Conservation (phyloP, 306 rosid species). For the Albizia julibrissin region DNA sequence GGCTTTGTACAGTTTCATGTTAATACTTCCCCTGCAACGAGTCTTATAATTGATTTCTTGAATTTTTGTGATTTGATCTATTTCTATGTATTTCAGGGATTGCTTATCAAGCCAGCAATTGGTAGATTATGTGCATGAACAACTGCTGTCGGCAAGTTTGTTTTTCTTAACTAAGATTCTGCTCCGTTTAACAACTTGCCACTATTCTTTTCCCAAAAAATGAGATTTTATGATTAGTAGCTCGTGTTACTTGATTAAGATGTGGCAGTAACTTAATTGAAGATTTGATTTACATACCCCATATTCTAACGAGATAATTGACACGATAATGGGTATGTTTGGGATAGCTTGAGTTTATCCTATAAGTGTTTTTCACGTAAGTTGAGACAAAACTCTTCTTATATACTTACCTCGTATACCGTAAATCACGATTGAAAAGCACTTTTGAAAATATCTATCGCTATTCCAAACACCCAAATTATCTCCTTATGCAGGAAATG, state of each 20-base stretch:
- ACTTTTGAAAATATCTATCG: no score
- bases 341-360: no score
- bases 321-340: no score
- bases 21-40: background rate
- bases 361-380: no score
- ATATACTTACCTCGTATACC: no score
- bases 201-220: background rate
- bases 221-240: slow-evolving; percentile 13
- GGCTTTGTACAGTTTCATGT: background rate
- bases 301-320: background rate
- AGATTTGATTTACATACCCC: background rate
- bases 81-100: slow-evolving; percentile 72
- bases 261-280: background rate
- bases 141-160: slow-evolving; percentile 57
- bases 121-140: slow-evolving; percentile 80
- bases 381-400: no score
- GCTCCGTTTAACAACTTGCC: background rate
- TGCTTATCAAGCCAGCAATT: slow-evolving; percentile 96
- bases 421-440: no score
- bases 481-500: slow-evolving; percentile 58
- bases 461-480: no score
- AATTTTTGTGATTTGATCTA: slow-evolving; percentile 14
- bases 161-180: slow-evolving; percentile 3
- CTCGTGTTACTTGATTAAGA: background rate
- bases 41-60: background rate